Base-by-base conservation (phyloP, 495 filamentous ascomycete genomes). In the Parmelia sp. region DNA sequence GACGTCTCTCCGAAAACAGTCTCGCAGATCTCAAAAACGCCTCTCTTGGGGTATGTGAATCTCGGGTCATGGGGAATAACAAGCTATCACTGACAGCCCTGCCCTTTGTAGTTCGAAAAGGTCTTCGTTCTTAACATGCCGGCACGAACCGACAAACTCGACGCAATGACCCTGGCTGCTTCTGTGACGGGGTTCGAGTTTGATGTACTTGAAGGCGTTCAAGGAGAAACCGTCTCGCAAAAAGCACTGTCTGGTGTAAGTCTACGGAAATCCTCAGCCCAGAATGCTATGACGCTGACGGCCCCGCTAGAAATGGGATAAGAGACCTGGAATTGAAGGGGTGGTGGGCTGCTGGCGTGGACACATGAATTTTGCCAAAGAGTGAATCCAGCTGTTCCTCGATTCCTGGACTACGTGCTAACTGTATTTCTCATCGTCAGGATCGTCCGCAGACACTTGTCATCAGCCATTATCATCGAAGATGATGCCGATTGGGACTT, bases 111-210 rank as follows among this genome's bases (percentile, higher is more conserved):
- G 84, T 86, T 88, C 65, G 72, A 80, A 53, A 77, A 84, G 61
- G 77, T 89, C 31, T 82, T 84, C 65, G 84, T 84, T 39, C 81
- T 89, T 58, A 85, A 83, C 49, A 73, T 89, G 53, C 81, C 83
- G 7, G 73, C 76, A n/a, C 78, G 87, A 21, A 81, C 79, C 14
- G 87, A 89, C 63, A 82, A 86, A 27, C 82, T 83, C 17, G 84
- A 90, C 76, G 83, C 78, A 14, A 76, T 88, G 65, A 74, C 73
- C 3, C 69, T 87, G 4, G 77, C 81, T 5, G 79, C 84, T 8
- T 79, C 79, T 2, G 66, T 82, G 8, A 80, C 74, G 6, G 77
- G 78, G 12, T 72, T 89, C 36, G 73, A 77, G 5, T 73, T 88
- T 11, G 79, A 82, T 2, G 86, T 82, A 73, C 70, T 87, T 15